Evolutionary conservation across 1,139 yeast genomes (phyloP), one percentile per base, ranked within the genome.

Genomic region (Geotrichum australiense): DNA sequence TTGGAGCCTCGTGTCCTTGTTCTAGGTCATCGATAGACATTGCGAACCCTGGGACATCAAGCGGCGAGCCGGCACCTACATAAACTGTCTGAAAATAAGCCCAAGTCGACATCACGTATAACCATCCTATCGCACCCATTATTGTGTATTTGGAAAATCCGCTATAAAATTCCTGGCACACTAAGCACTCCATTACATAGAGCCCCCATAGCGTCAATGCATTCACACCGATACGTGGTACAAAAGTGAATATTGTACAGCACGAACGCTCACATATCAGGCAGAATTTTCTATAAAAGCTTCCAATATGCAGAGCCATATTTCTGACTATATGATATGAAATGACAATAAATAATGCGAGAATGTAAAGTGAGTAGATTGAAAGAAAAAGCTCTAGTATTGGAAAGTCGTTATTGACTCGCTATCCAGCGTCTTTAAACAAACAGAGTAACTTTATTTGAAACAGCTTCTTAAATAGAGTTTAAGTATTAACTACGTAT

Each of bases 161-260:
- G 1, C 63, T 63, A 7, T 56, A 55, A 31, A 55, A 49, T 20
- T 53, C 45, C 3, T 29, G 27, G 15, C 16, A 16, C 11, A 43
- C 42, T 4, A 55, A 29, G 37, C 61, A 53, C 2, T 62, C 47
- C 31, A 69, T 57, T 0, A 71, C 76, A 50, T 68, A 76, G 21
- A 71, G 54, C 0, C 83, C 75, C 87, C 93, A 83, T 0, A 74
- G 48, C 36, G 78, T 61, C 3, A 77, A 57, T 3, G 62, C 50
- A 7, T 74, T 65, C 45, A 80, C 78, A 28, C 77, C 60, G 0
- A 70, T 65, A 48, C 79, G 74, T 22, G 94, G 94, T 53, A 82
- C 75, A 14, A 73, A 54, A 14, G 70, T 59, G 2, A 78, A 69
- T 32, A 78, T 45, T 10, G 66, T 55, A 53, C 79, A 73, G 57